Base-by-base conservation (phyloP, 129 eudicot species). In the Glebionis coronaria region DNA sequence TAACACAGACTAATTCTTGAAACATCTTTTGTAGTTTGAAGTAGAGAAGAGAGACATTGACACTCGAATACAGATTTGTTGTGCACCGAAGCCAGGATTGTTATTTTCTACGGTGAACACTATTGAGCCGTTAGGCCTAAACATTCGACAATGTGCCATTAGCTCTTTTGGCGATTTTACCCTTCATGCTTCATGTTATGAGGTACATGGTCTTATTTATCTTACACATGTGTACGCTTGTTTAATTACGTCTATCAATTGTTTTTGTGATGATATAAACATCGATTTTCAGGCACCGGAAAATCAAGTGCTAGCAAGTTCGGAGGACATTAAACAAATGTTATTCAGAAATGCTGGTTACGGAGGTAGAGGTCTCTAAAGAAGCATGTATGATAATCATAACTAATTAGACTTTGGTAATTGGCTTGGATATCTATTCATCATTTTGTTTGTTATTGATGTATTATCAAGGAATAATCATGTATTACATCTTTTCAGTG, bases 131-230 rank as follows among this genome's bases (percentile, higher is more conserved):
- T 28, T 84, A 58, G 97, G 91, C 18, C 87, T 90, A 44, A 91
- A 90, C 58, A 78, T 90, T 67, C 85, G 87, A 71, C 95, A 90
- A 42, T 90, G 97, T 78, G 89, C 87, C 11, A 68, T 87, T 2
- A 87, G 97, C 62, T 84, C 85, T 31, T 90, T 90, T 63, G 77
- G 67, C 67, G 95, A 87, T 68, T 90, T 90, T 54, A 69, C 89
- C 9, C 61, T 90, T 16, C 81, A 87, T 67, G 97, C 97, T 76
- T 82, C 91, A 52, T 90, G 97, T 69, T 80, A 70, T 1, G 95
- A 90, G 97, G 97, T 90, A 72, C 14, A 21, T 19, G 45, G 55
- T 44, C 58, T 29, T 21, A 69, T 46, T 3, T 13, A 21, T 21
- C 9, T 31, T n/a, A 11, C n/a, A 16, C 31, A 28, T 20, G 14